These are phyloP conservation scores for Saprolegnia diclina DNA, from an alignment of 352 stramenopile species.

Conservation along the genomic window DNA sequence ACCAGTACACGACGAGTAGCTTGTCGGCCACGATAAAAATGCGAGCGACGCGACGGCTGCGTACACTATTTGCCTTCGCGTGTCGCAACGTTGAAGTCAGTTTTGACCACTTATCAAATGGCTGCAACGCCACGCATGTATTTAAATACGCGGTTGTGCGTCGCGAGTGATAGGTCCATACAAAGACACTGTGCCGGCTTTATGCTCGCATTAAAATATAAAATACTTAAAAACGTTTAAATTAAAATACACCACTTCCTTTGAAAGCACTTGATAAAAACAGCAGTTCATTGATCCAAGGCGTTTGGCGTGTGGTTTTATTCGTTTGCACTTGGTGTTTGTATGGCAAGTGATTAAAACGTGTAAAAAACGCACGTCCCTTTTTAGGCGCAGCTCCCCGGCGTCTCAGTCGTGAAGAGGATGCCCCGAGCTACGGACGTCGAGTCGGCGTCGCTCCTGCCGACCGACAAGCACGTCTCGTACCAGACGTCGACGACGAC, in stretches of 20 bases:
- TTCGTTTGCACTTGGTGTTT: neutral
- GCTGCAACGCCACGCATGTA: neutral
- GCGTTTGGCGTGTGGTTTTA: neutral
- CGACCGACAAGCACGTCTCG: constrained; percentile 13
- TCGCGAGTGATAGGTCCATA: neutral
- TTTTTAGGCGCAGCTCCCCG: no score
- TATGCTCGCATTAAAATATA: neutral
- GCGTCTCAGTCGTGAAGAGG: neutral
- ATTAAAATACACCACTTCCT: neutral
- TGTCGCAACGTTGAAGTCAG: neutral
- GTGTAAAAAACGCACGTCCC: no score
- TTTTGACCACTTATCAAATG: neutral
- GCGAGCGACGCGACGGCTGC: neutral
- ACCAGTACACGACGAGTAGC: no score
- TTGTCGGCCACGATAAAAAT: no score
- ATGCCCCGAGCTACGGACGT: neutral
- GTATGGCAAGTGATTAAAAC: neutral
- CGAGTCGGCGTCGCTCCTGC: constrained; percentile 20
- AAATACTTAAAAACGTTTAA: no score
- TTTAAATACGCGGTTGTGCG: neutral
- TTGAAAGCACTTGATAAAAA: neutral
- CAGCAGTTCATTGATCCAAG: neutral
- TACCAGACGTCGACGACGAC: constrained; percentile 15
- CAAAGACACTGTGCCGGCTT: neutral
- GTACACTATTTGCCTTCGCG: neutral